Base-by-base conservation (phyloP, 768 basidiomycete species). In the Naganishia randhawae region DNA sequence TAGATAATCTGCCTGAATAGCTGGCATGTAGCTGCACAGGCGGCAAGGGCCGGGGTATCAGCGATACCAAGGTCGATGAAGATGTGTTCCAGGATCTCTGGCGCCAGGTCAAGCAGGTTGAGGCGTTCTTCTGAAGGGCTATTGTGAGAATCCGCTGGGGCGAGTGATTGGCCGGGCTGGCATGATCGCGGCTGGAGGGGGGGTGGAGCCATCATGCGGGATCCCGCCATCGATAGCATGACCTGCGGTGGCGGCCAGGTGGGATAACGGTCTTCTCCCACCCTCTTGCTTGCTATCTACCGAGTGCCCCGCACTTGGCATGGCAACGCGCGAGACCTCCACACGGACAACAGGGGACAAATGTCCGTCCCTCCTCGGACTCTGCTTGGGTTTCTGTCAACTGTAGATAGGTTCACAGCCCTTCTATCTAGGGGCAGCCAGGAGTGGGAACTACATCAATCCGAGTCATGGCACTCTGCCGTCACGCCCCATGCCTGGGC, bases 31-130 rank as follows among this genome's bases (percentile, higher is more conserved):
- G 71, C 69, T 7, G 77, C 77, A 14, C 67, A 71, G 17, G 48
- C 50, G 3, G 75, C 66, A 0, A 78, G 48, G 1, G 51, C 67
- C 0, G 66, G 17, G 2, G 70, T 55, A 42, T 75, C 69, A 0
- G 71, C 66, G 50, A 65, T 70, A 8, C 74, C 77, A 31, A 72
- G 69, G 41, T 31, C 37, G 27, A 63, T 53, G 10, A 78, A 68
- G 2, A 78, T 72, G 29, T 67, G 65, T 63, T 77, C 74, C 14
- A 78, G 67, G 61, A 78, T 75, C 75, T 78, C 57, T 25, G 48
- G 32, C 5, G 16, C 27, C 27, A 3, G 25, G 39, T 61, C 57
- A 16, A 39, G 57, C 17, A 61, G n/a, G 25, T 42, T 41, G 39
- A 61, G 57, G 57, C 57, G 57, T 61, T 61, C 57, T 2, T 25